Percentiles rank a stretch among this genome's conserved stretches.
Conservation (phyloP, 2,329 filamentous ascomycete species). For the Hymenoscyphus fraxineus region DNA sequence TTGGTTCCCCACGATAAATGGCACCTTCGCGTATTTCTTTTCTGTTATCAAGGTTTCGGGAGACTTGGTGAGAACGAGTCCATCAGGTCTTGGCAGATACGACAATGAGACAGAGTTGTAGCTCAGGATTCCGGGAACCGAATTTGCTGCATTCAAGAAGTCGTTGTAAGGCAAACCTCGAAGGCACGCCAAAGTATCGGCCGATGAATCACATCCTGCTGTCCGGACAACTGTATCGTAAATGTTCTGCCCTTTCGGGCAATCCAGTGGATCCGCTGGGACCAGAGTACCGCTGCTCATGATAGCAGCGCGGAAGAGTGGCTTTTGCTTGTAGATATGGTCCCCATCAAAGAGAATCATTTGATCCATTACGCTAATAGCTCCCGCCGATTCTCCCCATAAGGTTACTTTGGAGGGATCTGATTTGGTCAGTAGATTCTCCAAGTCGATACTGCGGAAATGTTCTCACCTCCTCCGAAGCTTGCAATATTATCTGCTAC, state of each 20-base stretch:
- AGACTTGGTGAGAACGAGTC: conserved; percentile 55
- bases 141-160: conserved; percentile 64
- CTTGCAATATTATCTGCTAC: conserved; percentile 70
- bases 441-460: not conserved
- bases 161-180: conserved; percentile 55
- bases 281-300: conserved; percentile 69
- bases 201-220: conserved; percentile 56
- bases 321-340: conserved; percentile 68
- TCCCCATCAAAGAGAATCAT: conserved; percentile 72
- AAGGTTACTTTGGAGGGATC: conserved; percentile 42
- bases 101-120: conserved; percentile 65
- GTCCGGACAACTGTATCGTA: conserved; percentile 59
- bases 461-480: conserved; percentile 61
- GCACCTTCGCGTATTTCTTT: conserved; percentile 56
- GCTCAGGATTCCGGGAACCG: conserved; percentile 63
- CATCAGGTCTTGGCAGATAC: conserved; percentile 71
- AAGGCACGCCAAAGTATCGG: conserved; percentile 63
- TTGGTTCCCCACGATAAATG: conserved; percentile 67
- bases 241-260: conserved; percentile 58
- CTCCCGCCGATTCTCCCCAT: conserved; percentile 52
- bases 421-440: not conserved
- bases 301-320: conserved; percentile 71
- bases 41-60: conserved; percentile 53
- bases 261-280: conserved; percentile 61
- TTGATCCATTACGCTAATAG: conserved; percentile 73